Evolutionary conservation across 1,139 yeast genomes (phyloP), one percentile per base, ranked within the genome.

Genomic region (Yamadazyma pseudoaaseri): DNA sequence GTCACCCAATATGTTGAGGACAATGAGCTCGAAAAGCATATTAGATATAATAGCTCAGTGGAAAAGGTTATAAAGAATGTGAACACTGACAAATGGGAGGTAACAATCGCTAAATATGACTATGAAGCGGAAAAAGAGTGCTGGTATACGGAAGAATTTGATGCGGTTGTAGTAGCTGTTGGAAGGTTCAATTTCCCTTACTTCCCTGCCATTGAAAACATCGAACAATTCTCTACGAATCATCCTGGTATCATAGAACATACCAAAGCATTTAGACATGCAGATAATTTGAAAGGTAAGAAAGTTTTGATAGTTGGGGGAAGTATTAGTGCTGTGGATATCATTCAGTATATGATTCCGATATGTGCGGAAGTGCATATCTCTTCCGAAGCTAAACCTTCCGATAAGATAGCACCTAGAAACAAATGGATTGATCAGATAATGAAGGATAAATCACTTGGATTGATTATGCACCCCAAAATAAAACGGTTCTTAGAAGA

Each of bases 221-320:
- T 81, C 31, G 56, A 58, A 4, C 70, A 65, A 30, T 80, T 78
- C 74, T 52, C 52, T 35, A 49, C 43, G 5, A 50, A 56, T 18
- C 62, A 56, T 39, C 79, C 82, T 1, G 68, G 63, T 3, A 52
- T 69, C 5, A 60, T 81, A 4, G 48, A 63, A 12, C 92, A 84
- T 54, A 66, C 87, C 13, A 79, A 76, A 46, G 56, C 70, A 20
- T 85, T 72, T 54, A 65, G 79, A 38, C 62, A 62, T 13, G 70
- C 80, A 3, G 62, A 66, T 4, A 65, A 61, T 24, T 78, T 60
- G 41, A 49, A 51, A 18, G 60, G 56, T 33, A 62, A 71, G 43
- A 65, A 62, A 18, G 68, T 72, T 3, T 47, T 74, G 30, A 54
- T 73, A 46, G 73, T 15, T 5, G 33, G 36, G 7, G 33, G 32